Evolutionary conservation across 768 basidiomycete species (phyloP).

Genomic region (Tylopilus subfusipes): DNA sequence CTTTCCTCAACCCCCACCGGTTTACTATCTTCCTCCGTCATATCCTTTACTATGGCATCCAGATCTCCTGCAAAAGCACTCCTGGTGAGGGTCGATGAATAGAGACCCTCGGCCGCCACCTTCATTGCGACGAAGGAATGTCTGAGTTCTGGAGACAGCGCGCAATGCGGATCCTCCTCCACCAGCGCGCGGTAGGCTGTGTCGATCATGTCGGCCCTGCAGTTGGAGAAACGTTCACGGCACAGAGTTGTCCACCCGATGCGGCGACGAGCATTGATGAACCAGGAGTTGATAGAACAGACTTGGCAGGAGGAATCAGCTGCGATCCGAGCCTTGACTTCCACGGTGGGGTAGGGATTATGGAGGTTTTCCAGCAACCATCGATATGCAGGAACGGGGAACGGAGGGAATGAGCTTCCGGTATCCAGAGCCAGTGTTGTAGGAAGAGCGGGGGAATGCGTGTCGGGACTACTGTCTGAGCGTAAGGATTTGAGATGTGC

Average conservation of each 20-base stretch:
- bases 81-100: slow-evolving; percentile 23
- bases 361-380: slow-evolving; percentile 49
- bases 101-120: slow-evolving; percentile 28
- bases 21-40: slow-evolving; percentile 12
- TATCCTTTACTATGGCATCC: slow-evolving; percentile 29
- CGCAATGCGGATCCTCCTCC: slow-evolving; percentile 12
- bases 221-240: slow-evolving; percentile 24
- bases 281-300: slow-evolving; percentile 44
- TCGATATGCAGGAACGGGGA: slow-evolving; percentile 24
- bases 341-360: slow-evolving; percentile 47
- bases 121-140: slow-evolving; percentile 33
- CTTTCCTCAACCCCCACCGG: neutral
- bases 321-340: slow-evolving; percentile 23
- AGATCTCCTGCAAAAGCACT: slow-evolving; percentile 30
- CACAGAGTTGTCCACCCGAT: slow-evolving; percentile 52
- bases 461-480: no score
- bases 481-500: no score
- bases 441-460: no score
- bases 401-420: neutral
- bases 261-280: slow-evolving; percentile 43
- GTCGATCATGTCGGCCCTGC: slow-evolving; percentile 26
- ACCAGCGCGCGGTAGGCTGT: slow-evolving; percentile 30
- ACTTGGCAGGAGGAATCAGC: slow-evolving; percentile 21
- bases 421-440: neutral
- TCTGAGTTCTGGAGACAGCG: slow-evolving; percentile 14